phyloP scores from a whole-genome alignment of 192 early-diverging fungal species.

The Coemansia sp. region DNA sequence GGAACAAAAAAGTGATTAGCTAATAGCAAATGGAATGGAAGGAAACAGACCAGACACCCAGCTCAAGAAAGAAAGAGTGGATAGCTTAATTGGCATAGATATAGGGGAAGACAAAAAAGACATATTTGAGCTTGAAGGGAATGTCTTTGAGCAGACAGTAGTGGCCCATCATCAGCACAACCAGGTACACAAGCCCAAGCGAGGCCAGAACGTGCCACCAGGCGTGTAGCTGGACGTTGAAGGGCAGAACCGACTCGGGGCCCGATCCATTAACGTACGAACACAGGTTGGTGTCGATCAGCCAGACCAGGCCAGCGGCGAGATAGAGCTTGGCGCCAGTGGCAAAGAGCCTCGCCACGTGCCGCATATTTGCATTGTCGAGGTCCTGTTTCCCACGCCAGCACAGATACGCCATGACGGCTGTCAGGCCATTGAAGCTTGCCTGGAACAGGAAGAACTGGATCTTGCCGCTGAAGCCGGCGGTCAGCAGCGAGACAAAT shows the following conservation, averaged over 20 bases:
- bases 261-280: constrained; percentile 47
- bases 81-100: constrained; percentile 26
- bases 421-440: constrained; percentile 36
- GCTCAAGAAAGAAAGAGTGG: too few relatives aligned
- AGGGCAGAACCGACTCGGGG: constrained; percentile 37
- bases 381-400: constrained; percentile 39
- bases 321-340: constrained; percentile 33
- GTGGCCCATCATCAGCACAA: constrained; percentile 56
- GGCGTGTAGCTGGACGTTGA: constrained; percentile 61
- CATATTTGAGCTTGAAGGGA: constrained; percentile 35
- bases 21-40: too few relatives aligned
- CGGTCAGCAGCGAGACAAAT: constrained; percentile 42
- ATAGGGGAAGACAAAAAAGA: constrained; percentile 34
- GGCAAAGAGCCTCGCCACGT: constrained; percentile 37
- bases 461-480: constrained; percentile 45
- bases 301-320: constrained; percentile 33
- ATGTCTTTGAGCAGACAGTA: constrained; percentile 40
- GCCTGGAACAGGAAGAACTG: constrained; percentile 52
- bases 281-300: constrained; percentile 50
- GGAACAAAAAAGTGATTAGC: constrained; percentile 15
- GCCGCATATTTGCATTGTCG: constrained; percentile 26
- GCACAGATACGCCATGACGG: constrained; percentile 35
- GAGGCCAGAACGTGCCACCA: constrained; percentile 65
- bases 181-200: constrained; percentile 57
- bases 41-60: too few relatives aligned